phyloP scores from a whole-genome alignment of 2,329 filamentous ascomycete genomes.

The Fusarium foetens region DNA sequence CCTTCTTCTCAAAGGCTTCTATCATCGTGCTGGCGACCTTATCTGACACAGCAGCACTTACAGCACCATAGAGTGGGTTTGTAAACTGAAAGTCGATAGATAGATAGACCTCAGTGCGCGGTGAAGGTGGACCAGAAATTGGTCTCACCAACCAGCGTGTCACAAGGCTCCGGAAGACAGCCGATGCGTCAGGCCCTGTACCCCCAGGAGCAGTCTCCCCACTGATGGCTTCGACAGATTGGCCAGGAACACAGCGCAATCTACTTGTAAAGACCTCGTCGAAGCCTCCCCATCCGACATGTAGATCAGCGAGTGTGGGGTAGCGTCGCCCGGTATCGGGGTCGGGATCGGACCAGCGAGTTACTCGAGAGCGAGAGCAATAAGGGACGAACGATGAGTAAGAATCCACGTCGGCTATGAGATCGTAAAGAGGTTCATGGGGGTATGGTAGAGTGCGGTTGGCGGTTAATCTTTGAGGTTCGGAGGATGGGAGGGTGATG shows the following conservation, averaged over 20 bases:
- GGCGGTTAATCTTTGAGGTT: conserved; percentile 74
- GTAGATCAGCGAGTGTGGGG: conserved; percentile 81
- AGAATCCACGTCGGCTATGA: conserved; percentile 88
- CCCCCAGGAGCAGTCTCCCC: conserved; percentile 63
- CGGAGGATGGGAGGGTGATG: conserved; percentile 47
- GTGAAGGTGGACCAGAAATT: conserved; percentile 43
- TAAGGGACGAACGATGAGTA: conserved; percentile 94
- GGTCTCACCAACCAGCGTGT: conserved; percentile 75
- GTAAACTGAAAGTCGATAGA: conserved; percentile 84
- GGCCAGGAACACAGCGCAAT: conserved; percentile 79
- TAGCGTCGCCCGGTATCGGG: conserved; percentile 60
- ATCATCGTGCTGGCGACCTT: conserved; percentile 91
- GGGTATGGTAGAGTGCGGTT: conserved; percentile 81
- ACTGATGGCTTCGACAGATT: conserved; percentile 80
- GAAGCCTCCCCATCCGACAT: conserved; percentile 85
- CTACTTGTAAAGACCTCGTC: conserved; percentile 85
- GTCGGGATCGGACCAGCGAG: conserved; percentile 72
- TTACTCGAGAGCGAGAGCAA: conserved; percentile 81
- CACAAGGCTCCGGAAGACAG: conserved; percentile 73
- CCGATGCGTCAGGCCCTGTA: conserved; percentile 53
- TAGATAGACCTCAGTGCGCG: conserved; percentile 76
- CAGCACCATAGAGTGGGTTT: conserved; percentile 86
- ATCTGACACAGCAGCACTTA: conserved; percentile 84
- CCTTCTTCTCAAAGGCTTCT: conserved; percentile 88
- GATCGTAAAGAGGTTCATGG: conserved; percentile 75